Base-by-base conservation (phyloP, 73 alveolate genomes). In the Paramecium pentaurelia region DNA sequence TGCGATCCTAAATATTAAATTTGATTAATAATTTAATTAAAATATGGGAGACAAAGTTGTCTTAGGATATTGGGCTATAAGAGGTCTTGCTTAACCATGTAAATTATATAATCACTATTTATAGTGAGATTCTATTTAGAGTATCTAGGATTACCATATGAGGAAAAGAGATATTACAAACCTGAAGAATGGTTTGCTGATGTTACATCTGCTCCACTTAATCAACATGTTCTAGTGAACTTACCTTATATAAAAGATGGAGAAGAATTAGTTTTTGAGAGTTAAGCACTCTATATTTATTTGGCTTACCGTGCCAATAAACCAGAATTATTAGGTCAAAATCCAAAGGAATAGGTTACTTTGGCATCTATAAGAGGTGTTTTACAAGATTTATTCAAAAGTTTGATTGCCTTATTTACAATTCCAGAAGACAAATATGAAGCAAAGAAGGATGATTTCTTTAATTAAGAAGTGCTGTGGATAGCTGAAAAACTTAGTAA, bases 211-310 rank as follows among this genome's bases (percentile, higher is more conserved):
- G 37, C 16, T 20, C 80, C 88, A 77, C 71, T 37, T 34, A 86
- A 86, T 88, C 8, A 44, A 20, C 75, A 38, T 6, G 45, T 37
- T 10, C 60, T 92, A 30, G 94, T 84, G n/a, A 92, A 92, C 73
- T 80, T 92, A 20, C 95, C 95, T 4, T 86, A 92, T n/a, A 40
- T 86, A 6, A 51, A 37, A n/a, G 95, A 92, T 84, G 91, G 95
- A 49, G 60, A 38, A 10, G n/a, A 80, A 25, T 80, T 28, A 2
- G 36, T 86, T 22, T 45, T 44, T 22, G 91, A 92, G 87, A 92
- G 93, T 20, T 32, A 58, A 45, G 95, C 94, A 12, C 70, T 92
- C 14, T 44, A 36, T 34, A 71, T 58, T 4, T 92, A 86, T 59
- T 75, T 92, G 18, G 95, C 92, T 32, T 28, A 47, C 22, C 86